These are phyloP conservation scores for Thermothelomyces thermophilus DNA, from an alignment of 2,329 filamentous ascomycete species.

Conservation along the genomic window DNA sequence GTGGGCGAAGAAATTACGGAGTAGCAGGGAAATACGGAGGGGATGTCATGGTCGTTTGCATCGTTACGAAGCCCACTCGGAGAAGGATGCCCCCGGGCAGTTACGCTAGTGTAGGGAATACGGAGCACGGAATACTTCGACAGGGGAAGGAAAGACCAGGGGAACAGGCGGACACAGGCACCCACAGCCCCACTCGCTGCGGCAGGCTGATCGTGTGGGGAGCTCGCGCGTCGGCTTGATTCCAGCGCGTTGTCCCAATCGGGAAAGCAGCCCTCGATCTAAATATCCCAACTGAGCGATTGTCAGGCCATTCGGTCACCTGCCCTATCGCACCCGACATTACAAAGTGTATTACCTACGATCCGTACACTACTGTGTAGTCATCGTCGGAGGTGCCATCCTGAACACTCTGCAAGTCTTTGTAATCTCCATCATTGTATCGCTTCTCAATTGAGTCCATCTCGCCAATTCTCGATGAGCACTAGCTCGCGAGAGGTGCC, in stretches of 20 bases:
- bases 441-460: background rate
- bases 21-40: too few species aligned
- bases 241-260: slow-evolving; percentile 2
- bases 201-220: slow-evolving; percentile 3
- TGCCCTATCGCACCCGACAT: background rate
- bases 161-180: background rate
- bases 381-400: too few species aligned
- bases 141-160: background rate
- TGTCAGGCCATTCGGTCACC: slow-evolving; percentile 10
- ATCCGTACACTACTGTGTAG: too few species aligned
- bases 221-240: background rate
- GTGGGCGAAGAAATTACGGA: background rate
- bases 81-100: too few species aligned
- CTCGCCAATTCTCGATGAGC: background rate
- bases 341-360: background rate
- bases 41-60: background rate
- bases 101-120: too few species aligned
- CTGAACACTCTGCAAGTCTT: too few species aligned
- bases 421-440: background rate
- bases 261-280: slow-evolving; percentile 1
- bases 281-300: background rate
- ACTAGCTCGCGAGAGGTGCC: slow-evolving; percentile 12
- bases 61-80: too few species aligned
- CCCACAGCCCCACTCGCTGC: background rate
- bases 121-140: too few species aligned